These are phyloP conservation scores for Aspergillus spinulosporus DNA, from an alignment of 2,329 filamentous ascomycete species.

Conservation along the genomic window DNA sequence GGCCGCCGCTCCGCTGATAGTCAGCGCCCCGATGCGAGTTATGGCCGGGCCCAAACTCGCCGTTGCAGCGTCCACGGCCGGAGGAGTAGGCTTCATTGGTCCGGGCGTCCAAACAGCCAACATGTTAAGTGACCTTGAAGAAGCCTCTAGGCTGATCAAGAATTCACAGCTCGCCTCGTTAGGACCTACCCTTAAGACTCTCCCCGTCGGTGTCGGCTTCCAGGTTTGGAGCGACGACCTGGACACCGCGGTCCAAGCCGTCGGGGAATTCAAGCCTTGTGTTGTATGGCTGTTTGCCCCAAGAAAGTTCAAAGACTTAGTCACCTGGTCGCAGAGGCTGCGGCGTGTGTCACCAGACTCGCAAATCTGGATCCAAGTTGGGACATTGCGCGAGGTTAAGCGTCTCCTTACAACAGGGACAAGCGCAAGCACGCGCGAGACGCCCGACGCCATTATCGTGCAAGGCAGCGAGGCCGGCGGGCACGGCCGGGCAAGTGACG, in stretches of 20 bases:
- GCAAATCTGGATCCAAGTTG: slow-evolving; percentile 59
- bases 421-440: slow-evolving; percentile 17
- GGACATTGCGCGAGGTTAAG: slow-evolving; percentile 52
- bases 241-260: slow-evolving; percentile 29
- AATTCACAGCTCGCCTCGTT: slow-evolving; percentile 9
- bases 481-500: slow-evolving; percentile 50
- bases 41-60: slow-evolving; percentile 61
- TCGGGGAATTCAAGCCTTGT: slow-evolving; percentile 39
- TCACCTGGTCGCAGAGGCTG: slow-evolving; percentile 49
- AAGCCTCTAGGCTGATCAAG: slow-evolving; percentile 30
- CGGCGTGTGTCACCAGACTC: slow-evolving; percentile 45
- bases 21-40: slow-evolving; percentile 69
- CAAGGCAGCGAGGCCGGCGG: slow-evolving; percentile 59
- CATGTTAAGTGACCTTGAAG: slow-evolving; percentile 34
- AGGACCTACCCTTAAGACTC: slow-evolving; percentile 7
- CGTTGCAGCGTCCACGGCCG: slow-evolving; percentile 59
- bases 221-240: slow-evolving; percentile 44
- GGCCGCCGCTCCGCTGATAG: slow-evolving; percentile 61
- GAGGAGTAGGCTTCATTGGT: slow-evolving; percentile 57
- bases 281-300: slow-evolving; percentile 49
- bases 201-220: slow-evolving; percentile 45
- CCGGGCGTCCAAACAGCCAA: slow-evolving; percentile 53
- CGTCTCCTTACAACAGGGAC: slow-evolving; percentile 33
- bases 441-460: slow-evolving; percentile 56
- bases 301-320: slow-evolving; percentile 34